phyloP scores from a whole-genome alignment of 257 asterid species.

The Scutellaria barbata region DNA sequence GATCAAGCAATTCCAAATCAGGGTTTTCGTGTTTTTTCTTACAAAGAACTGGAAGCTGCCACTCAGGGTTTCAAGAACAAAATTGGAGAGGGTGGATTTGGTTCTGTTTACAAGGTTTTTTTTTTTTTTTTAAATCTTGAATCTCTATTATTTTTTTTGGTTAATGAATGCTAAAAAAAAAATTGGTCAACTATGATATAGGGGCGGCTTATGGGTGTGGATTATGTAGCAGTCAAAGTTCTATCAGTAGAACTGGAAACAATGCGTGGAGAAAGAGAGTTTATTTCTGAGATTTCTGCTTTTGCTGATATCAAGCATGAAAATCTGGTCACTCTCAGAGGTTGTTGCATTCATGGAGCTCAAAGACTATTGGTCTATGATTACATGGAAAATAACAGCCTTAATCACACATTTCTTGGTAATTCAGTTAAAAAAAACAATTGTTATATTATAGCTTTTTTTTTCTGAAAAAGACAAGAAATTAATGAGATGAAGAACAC shows the following conservation, averaged over 20 bases:
- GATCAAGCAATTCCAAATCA: slow-evolving; percentile 33
- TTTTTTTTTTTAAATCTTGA: not conserved
- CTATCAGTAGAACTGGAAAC: slow-evolving; percentile 63
- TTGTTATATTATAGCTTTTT: no score
- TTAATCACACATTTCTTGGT: slow-evolving; percentile 64
- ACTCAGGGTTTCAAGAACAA: slow-evolving; percentile 71
- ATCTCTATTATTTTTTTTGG: not conserved
- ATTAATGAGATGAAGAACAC: not conserved
- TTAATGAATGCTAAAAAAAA: not conserved
- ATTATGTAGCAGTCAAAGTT: slow-evolving; percentile 66
- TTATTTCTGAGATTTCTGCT: slow-evolving; percentile 71
- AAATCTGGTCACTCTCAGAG: slow-evolving; percentile 65
- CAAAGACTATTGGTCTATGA: slow-evolving; percentile 67
- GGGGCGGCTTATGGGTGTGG: slow-evolving; percentile 66
- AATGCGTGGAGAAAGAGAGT: slow-evolving; percentile 77
- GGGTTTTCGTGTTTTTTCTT: slow-evolving; percentile 53
- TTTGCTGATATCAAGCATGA: slow-evolving; percentile 66
- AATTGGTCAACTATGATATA: slow-evolving; percentile 31
- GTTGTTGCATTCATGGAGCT: slow-evolving; percentile 71
- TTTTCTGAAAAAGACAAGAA: no score
- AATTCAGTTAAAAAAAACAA: not conserved
- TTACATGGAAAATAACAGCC: slow-evolving; percentile 77
- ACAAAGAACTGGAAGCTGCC: slow-evolving; percentile 56
- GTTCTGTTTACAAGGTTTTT: slow-evolving; percentile 72
- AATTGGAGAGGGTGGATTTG: slow-evolving; percentile 79